phyloP scores from a whole-genome alignment of 1,284 basidiomycete species.

The Cutaneotrichosporon daszewskae region DNA sequence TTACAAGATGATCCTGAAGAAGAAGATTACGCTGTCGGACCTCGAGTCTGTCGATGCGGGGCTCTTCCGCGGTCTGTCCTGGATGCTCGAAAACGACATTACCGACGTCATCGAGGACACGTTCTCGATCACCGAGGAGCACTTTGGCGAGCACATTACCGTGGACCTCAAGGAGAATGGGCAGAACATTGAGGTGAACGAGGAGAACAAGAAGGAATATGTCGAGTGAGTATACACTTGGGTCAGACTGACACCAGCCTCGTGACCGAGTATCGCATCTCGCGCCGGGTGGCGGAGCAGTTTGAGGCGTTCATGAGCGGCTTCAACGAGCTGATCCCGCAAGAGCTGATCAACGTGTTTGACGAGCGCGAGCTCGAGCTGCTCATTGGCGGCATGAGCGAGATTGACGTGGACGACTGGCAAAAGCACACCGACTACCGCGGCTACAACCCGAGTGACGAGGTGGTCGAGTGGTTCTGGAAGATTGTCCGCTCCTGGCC shows the following conservation, averaged over 20 bases:
- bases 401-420: constrained; percentile 76
- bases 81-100: constrained; percentile 99
- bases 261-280: constrained; percentile 91
- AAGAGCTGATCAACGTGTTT: constrained; percentile 93
- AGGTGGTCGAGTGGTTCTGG: constrained; percentile 99
- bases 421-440: constrained; percentile 59
- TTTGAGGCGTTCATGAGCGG: constrained; percentile 95
- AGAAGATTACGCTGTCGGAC: constrained; percentile 77
- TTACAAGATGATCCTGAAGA: constrained; percentile 97
- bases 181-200: constrained; percentile 76
- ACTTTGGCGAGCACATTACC: constrained; percentile 93
- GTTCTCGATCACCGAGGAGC: constrained; percentile 91
- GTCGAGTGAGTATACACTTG: too few species aligned
- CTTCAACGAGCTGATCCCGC: constrained; percentile 89
- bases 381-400: constrained; percentile 96
- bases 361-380: constrained; percentile 96
- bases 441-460: constrained; percentile 58
- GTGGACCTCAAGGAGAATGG: constrained; percentile 88
- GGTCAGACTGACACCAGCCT: too few species aligned
- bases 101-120: constrained; percentile 91
- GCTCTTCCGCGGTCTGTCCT: constrained; percentile 81
- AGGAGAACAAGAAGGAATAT: constrained; percentile 99
- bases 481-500: constrained; percentile 95
- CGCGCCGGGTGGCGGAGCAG: constrained; percentile 87
- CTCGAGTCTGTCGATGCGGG: constrained; percentile 87